Evolutionary conservation across 2,329 filamentous ascomycete genomes (phyloP).

Genomic region (Coniochaeta prunicola): DNA sequence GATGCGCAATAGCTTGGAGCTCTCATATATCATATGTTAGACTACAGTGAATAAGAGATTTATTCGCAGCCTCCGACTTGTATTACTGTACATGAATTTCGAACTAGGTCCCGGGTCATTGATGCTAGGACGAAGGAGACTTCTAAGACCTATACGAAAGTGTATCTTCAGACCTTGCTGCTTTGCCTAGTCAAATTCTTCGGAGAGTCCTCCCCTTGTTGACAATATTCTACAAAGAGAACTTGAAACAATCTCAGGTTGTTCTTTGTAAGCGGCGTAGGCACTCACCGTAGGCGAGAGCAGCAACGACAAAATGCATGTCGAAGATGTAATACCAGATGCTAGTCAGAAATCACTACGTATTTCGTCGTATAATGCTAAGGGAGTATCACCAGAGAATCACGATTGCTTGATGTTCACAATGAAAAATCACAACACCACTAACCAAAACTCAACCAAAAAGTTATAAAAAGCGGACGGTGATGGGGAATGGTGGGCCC

Average conservation of each 20-base stretch:
- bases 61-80: too few species aligned
- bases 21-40: too few species aligned
- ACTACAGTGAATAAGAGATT: too few species aligned
- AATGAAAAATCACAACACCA: background rate
- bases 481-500: background rate
- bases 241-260: background rate
- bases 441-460: background rate
- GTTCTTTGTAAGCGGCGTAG: background rate
- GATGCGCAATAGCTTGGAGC: too few species aligned
- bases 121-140: too few species aligned
- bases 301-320: background rate
- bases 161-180: too few species aligned
- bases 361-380: background rate
- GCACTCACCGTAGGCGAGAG: background rate
- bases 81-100: too few species aligned
- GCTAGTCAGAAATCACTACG: background rate
- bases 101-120: too few species aligned
- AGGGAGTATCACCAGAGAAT: background rate
- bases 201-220: too few species aligned
- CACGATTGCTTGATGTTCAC: background rate
- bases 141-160: too few species aligned
- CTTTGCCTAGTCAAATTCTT: too few species aligned
- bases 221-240: too few species aligned
- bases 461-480: background rate
- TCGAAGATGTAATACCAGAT: background rate